These are phyloP conservation scores for Pyrenophora seminiperda DNA, from an alignment of 2,329 filamentous ascomycete species.

Conservation along the genomic window DNA sequence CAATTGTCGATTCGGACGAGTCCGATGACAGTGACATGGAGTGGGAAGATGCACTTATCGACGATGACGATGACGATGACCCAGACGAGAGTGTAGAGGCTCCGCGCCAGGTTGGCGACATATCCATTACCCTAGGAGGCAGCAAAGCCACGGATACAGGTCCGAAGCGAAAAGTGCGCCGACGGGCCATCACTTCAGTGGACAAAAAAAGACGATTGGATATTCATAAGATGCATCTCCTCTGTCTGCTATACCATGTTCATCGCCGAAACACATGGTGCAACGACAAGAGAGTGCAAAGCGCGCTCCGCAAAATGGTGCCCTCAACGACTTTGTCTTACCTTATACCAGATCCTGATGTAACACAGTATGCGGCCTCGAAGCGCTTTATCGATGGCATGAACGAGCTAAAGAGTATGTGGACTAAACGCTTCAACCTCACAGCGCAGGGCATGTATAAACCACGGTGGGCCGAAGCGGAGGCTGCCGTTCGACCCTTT, in stretches of 20 bases:
- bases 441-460: conserved; percentile 58
- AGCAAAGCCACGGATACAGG: conserved; percentile 40
- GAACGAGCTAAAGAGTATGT: conserved; percentile 69
- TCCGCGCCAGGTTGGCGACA: conserved; percentile 45
- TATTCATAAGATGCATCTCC: conserved; percentile 83
- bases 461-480: conserved; percentile 71
- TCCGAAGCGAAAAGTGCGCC: conserved; percentile 44
- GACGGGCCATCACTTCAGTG: conserved; percentile 60
- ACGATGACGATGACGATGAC: conserved; percentile 33
- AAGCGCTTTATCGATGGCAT: conserved; percentile 80
- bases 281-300: conserved; percentile 74
- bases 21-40: conserved; percentile 65
- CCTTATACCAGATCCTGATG: conserved; percentile 69
- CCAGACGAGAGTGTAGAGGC: conserved; percentile 28
- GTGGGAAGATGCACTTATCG: conserved; percentile 61
- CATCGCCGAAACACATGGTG: conserved; percentile 86
- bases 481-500: conserved; percentile 61
- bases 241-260: conserved; percentile 81
- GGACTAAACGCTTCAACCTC: conserved; percentile 71
- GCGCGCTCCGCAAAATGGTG: conserved; percentile 59
- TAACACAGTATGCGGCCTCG: conserved; percentile 76
- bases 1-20: conserved; percentile 54
- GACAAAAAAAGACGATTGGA: conserved; percentile 69
- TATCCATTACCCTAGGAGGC: conserved; percentile 50
- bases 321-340: conserved; percentile 68